A percentile compares a stretch with the other conserved stretches of the same genome.
Evolutionary conservation across 768 basidiomycete genomes (phyloP).

Genomic region (Wakefieldia striispora): DNA sequence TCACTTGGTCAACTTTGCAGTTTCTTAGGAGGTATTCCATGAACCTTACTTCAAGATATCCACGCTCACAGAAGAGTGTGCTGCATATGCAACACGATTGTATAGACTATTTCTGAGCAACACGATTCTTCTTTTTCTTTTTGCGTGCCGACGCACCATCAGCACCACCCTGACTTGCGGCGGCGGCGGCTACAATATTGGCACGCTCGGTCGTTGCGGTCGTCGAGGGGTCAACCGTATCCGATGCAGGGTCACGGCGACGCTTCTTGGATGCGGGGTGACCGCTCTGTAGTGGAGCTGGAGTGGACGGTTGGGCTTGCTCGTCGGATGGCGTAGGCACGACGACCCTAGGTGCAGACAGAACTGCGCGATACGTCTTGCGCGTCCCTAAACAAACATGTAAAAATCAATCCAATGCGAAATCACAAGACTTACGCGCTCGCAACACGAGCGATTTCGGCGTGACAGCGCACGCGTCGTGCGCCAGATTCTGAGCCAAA

Average conservation of each 20-base stretch:
- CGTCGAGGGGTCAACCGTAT: neutral
- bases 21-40: too few relatives aligned
- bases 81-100: too few relatives aligned
- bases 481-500: slow-evolving; percentile 65
- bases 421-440: slow-evolving; percentile 55
- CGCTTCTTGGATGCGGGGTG: slow-evolving; percentile 19
- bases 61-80: too few relatives aligned
- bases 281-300: too few relatives aligned
- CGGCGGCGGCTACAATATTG: neutral
- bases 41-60: too few relatives aligned
- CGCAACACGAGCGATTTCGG: slow-evolving; percentile 70
- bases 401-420: neutral
- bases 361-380: slow-evolving; percentile 73
- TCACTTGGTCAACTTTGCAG: too few relatives aligned
- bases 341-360: slow-evolving; percentile 72
- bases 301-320: neutral
- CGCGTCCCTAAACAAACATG: slow-evolving; percentile 72
- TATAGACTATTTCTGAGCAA: too few relatives aligned
- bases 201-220: neutral
- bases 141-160: slow-evolving; percentile 17
- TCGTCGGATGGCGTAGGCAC: slow-evolving; percentile 37
- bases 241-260: slow-evolving; percentile 15
- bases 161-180: neutral
- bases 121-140: slow-evolving; percentile 18
- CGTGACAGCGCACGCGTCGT: slow-evolving; percentile 55